Base-by-base conservation (phyloP, 2,329 filamentous ascomycete genomes). In the Harringtonia aguacate region DNA sequence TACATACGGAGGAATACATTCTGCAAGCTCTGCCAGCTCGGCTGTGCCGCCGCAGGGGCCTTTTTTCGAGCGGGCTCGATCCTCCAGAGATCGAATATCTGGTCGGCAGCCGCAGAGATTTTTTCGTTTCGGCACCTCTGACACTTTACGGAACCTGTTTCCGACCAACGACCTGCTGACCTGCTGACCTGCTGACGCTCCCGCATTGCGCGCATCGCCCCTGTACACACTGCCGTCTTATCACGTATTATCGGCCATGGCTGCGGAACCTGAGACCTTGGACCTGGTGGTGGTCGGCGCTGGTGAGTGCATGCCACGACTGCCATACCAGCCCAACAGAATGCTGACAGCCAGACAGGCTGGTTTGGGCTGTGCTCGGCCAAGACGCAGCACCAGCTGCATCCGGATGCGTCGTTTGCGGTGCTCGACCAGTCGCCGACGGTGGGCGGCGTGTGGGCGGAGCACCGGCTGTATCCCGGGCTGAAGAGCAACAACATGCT, bases 401-500 rank as follows among this genome's bases (percentile, higher is more conserved):
- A 82, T 50, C 80, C 79, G 1, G 56, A 64, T n/a, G 65, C 68
- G 43, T 70, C 69, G 3, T 56, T 85, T 21, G 61, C 70, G 1
- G 55, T 86, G 10, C 61, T 84, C 27, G 82, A 86, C 38, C 61
- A 67, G 6, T 67, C 69, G 12, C 57, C 66, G 13, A 73, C 73
- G 0, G 54, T 80, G 6, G 85, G 84, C 1, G 84, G 85, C 4
- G 77, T 79, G 15, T 89, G 84, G 84, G 73, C 78, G 9, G 66
- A 75, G 45, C 66, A 81, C 31, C 72, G 82, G 1, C 61, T 86
- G 1, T 83, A 88, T 56, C 74, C 78, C 0, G 78, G 76, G 1
- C 68, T 90, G 39, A 83, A 79, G 53, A 79, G 75, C 43, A 89
- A 90, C 60, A 88, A 88, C 54, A 72, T 86, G 57, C 58, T 81